phyloP scores from a whole-genome alignment of 2,329 filamentous ascomycete species.

The Diaporthe longicolla region DNA sequence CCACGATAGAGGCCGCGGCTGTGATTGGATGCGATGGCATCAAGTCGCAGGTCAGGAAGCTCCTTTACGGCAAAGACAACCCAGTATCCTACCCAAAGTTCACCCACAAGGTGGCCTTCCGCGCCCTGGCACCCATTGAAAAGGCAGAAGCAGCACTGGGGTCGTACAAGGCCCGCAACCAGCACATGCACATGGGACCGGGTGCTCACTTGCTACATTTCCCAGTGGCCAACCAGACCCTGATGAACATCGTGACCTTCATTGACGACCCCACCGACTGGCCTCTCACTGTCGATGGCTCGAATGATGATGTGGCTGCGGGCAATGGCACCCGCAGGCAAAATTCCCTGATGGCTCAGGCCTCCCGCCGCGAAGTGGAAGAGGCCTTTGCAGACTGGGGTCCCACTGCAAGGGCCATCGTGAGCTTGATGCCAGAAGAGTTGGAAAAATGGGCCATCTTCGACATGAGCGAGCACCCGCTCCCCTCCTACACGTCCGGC shows the following conservation, averaged over 20 bases:
- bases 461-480: slow-evolving; percentile 55
- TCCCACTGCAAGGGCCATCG: background rate
- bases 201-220: slow-evolving; percentile 72
- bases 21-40: slow-evolving; percentile 13
- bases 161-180: slow-evolving; percentile 61
- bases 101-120: background rate
- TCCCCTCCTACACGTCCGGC: slow-evolving; percentile 58
- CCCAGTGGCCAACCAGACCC: slow-evolving; percentile 67
- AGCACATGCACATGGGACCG: slow-evolving; percentile 70
- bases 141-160: slow-evolving; percentile 57
- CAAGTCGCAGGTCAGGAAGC: background rate
- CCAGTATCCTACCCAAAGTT: background rate
- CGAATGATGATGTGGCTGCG: slow-evolving; percentile 9
- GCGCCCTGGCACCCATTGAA: slow-evolving; percentile 14
- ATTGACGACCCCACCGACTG: no score
- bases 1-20: no score
- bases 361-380: background rate
- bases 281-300: no score
- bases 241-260: slow-evolving; percentile 70
- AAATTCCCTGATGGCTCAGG: background rate
- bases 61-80: background rate
- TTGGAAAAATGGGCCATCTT: no score
- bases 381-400: background rate
- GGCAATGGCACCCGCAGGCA: background rate
- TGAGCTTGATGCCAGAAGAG: background rate